These are phyloP conservation scores for Pseudofabraea citricarpa DNA, from an alignment of 2,329 filamentous ascomycete species.

Conservation along the genomic window DNA sequence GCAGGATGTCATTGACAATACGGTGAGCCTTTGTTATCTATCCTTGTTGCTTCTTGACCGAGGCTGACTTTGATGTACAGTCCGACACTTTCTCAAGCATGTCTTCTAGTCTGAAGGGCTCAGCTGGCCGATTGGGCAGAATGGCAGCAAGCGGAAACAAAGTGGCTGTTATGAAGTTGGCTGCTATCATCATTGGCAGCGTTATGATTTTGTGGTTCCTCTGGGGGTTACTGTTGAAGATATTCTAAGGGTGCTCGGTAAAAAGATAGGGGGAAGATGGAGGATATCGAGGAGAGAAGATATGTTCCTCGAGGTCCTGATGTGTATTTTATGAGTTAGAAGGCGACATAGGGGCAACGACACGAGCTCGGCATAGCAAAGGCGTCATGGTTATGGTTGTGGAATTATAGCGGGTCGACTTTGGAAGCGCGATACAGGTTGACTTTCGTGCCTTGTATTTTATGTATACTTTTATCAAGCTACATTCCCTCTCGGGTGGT, in stretches of 20 bases:
- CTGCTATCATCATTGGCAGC: slow-evolving; percentile 70
- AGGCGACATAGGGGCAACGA: not conserved
- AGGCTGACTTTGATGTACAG: slow-evolving; percentile 40
- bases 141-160: slow-evolving; percentile 93
- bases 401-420: not conserved
- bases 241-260: slow-evolving; percentile 21
- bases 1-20: slow-evolving; percentile 83
- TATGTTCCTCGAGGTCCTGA: too few species aligned
- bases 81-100: slow-evolving; percentile 90
- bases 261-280: not conserved
- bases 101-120: slow-evolving; percentile 76
- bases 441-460: too few species aligned
- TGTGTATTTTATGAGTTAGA: not conserved
- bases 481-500: too few species aligned
- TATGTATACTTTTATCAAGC: too few species aligned
- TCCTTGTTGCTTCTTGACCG: not conserved
- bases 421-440: too few species aligned
- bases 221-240: slow-evolving; percentile 26
- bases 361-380: slow-evolving; percentile 21
- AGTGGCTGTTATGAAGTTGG: slow-evolving; percentile 83
- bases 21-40: slow-evolving; percentile 47
- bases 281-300: not conserved
- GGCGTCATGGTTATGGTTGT: slow-evolving; percentile 16
- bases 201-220: slow-evolving; percentile 69
- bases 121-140: slow-evolving; percentile 72